Percentiles rank a stretch among this genome's conserved stretches.
phyloP scores from a whole-genome alignment of 2,329 filamentous ascomycete species.

The Aspergillus puulaauensis region DNA sequence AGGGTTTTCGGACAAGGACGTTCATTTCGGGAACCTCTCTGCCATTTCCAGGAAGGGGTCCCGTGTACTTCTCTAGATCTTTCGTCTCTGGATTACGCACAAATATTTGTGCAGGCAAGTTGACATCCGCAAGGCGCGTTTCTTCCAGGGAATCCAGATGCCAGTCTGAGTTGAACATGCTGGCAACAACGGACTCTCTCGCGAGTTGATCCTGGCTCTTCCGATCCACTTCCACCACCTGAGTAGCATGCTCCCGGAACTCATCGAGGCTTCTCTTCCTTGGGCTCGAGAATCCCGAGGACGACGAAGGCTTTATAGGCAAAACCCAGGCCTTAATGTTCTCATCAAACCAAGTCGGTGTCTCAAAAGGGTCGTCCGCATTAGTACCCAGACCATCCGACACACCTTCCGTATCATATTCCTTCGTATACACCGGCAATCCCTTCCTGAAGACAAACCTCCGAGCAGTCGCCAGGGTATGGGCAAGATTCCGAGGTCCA shows the following conservation, averaged over 20 bases:
- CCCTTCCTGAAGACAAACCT: slow-evolving; percentile 84
- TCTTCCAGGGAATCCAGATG: slow-evolving; percentile 67
- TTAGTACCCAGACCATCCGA: slow-evolving; percentile 22
- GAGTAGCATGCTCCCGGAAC: slow-evolving; percentile 32
- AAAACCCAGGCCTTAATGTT: slow-evolving; percentile 85
- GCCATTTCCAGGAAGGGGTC: slow-evolving; percentile 60
- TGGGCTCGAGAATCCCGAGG: slow-evolving; percentile 26
- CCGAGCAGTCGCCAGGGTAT: slow-evolving; percentile 78
- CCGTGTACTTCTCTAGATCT: slow-evolving; percentile 67
- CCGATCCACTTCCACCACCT: slow-evolving; percentile 17
- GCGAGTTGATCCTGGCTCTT: slow-evolving; percentile 48
- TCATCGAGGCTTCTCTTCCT: slow-evolving; percentile 54
- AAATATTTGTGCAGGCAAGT: slow-evolving; percentile 69
- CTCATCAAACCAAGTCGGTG: slow-evolving; percentile 72
- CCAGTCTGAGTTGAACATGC: slow-evolving; percentile 81
- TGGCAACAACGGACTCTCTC: slow-evolving; percentile 63
- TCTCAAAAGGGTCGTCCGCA: slow-evolving; percentile 29
- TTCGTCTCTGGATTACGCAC: slow-evolving; percentile 61
- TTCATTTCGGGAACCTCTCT: slow-evolving; percentile 61
- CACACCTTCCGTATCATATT: slow-evolving; percentile 53
- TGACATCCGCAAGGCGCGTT: slow-evolving; percentile 64
- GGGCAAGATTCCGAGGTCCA: slow-evolving; percentile 75
- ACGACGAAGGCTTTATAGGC: slow-evolving; percentile 46
- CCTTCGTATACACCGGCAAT: slow-evolving; percentile 69
- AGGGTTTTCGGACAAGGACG: slow-evolving; percentile 73